These are phyloP conservation scores for Sugiyamaella castrensis DNA, from an alignment of 1,139 yeast species.

Conservation along the genomic window DNA sequence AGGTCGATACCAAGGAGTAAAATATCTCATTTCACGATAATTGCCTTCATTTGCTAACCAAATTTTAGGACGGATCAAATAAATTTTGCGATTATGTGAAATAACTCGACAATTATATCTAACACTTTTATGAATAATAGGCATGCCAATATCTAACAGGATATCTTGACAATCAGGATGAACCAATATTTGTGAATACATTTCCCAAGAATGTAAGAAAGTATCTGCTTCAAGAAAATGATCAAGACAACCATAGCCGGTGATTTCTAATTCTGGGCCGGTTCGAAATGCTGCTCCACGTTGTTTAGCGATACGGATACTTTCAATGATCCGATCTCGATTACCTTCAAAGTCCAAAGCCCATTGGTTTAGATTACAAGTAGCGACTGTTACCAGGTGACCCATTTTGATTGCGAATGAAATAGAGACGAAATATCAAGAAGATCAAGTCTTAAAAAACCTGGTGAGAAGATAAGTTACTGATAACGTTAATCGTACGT, in stretches of 20 bases:
- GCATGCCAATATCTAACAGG: constrained; percentile 90
- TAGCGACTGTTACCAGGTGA: constrained; percentile 54
- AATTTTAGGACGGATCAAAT: constrained; percentile 86
- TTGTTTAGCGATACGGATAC: constrained; percentile 71
- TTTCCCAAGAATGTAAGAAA: constrained; percentile 91
- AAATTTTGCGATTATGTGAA: constrained; percentile 71
- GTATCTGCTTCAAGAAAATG: constrained; percentile 91
- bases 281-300: constrained; percentile 81
- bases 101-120: constrained; percentile 88
- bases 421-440: background rate
- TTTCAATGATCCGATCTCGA: constrained; percentile 80
- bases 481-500: background rate
- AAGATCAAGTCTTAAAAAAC: too few species aligned
- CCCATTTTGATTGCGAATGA: constrained; percentile 40
- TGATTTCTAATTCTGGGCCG: constrained; percentile 93
- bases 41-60: constrained; percentile 97
- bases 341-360: constrained; percentile 98
- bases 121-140: constrained; percentile 79
- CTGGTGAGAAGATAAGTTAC: background rate
- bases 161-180: constrained; percentile 70
- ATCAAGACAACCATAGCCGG: constrained; percentile 91
- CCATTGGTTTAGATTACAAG: constrained; percentile 89
- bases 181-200: constrained; percentile 71
- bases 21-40: constrained; percentile 94
- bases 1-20: constrained; percentile 89